Conservation (phyloP, 2,329 filamentous ascomycete genomes). For the Aaosphaeria pasadenensis region DNA sequence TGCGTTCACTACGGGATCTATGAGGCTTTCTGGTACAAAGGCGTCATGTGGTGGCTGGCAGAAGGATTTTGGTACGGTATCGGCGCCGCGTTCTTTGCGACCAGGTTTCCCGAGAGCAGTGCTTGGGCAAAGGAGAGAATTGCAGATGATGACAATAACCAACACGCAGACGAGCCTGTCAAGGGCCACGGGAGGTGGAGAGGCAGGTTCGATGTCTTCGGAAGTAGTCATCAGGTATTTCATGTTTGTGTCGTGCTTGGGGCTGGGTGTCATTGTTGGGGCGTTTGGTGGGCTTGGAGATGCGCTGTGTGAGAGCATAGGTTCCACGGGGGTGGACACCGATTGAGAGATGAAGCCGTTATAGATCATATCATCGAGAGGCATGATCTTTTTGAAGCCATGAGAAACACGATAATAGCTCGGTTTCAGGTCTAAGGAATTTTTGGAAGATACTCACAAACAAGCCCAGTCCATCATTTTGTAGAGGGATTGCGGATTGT, state of each 20-base stretch:
- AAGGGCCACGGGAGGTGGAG: background rate
- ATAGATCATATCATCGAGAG: no score
- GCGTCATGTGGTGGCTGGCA: conserved; percentile 18
- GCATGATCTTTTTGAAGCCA: no score
- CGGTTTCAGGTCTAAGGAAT: no score
- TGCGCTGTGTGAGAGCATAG: conserved; percentile 2
- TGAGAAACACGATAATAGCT: no score
- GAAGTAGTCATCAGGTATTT: conserved; percentile 19
- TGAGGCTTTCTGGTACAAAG: conserved; percentile 9
- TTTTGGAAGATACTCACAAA: no score
- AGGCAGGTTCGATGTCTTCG: conserved; percentile 13
- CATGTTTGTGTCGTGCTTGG: conserved; percentile 17
- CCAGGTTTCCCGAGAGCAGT: conserved; percentile 13
- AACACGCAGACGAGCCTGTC: no score
- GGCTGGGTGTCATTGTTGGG: conserved; percentile 18
- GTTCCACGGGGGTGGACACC: no score
- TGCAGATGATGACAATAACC: background rate
- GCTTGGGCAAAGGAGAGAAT: conserved; percentile 3
- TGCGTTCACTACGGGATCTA: conserved; percentile 10
- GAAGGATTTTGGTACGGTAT: conserved; percentile 19
- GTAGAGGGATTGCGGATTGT: no score
- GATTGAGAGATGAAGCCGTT: no score
- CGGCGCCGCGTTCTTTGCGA: conserved; percentile 16
- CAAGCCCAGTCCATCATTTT: no score
- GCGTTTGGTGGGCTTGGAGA: conserved; percentile 18